These are phyloP conservation scores for Kernera saxatilis DNA, from an alignment of 345 rosid species.

Conservation along the genomic window DNA sequence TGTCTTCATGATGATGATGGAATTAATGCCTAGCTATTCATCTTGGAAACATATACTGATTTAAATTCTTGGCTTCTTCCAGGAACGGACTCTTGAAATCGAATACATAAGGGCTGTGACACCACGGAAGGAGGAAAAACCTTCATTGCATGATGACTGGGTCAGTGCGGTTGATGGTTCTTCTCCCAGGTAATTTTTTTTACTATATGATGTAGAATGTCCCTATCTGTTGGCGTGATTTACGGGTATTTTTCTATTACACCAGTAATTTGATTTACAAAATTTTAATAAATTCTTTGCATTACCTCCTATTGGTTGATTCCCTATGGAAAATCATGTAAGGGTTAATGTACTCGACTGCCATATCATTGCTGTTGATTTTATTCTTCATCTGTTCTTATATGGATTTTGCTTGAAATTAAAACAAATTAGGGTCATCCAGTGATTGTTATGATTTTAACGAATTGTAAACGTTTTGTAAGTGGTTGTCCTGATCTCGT, in stretches of 20 bases:
- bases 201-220: neutral
- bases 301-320: neutral
- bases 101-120: conserved; percentile 85
- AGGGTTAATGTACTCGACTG: neutral
- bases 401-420: neutral
- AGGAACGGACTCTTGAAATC: conserved; percentile 89
- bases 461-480: neutral
- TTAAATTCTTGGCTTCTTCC: conserved; percentile 11
- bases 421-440: neutral
- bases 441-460: neutral
- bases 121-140: conserved; percentile 75
- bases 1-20: neutral
- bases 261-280: neutral
- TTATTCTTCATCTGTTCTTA: neutral
- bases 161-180: conserved; percentile 91
- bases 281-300: neutral
- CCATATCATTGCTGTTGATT: neutral
- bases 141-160: conserved; percentile 92
- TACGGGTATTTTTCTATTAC: neutral
- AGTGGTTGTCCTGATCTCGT: neutral
- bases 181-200: conserved; percentile 46
- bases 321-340: neutral
- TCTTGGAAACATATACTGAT: neutral
- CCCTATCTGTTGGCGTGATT: neutral
- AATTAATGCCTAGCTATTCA: neutral